A percentile compares a stretch with the other conserved stretches of the same genome.
Evolutionary conservation across 108 stramenopile species (phyloP).

Genomic region (Chaetoceros muelleri): DNA sequence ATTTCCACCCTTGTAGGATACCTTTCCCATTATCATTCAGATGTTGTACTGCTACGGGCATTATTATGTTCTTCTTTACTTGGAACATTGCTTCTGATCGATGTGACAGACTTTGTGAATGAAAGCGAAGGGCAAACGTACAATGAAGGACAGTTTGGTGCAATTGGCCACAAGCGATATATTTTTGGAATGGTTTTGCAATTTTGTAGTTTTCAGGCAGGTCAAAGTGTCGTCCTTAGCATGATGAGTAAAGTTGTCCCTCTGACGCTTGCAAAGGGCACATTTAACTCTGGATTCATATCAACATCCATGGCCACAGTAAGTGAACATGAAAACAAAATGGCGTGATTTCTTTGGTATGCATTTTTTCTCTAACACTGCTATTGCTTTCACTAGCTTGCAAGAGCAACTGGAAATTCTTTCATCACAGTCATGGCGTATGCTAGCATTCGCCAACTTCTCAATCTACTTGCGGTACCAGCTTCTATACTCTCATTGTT

Average conservation of each 20-base stretch:
- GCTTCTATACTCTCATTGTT: not conserved
- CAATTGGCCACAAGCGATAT: slow-evolving; percentile 43
- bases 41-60: slow-evolving; percentile 41
- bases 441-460: slow-evolving; percentile 40
- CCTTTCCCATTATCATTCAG: slow-evolving; percentile 41
- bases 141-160: slow-evolving; percentile 35
- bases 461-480: slow-evolving; percentile 50
- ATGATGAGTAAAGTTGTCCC: slow-evolving; percentile 79
- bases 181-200: slow-evolving; percentile 51
- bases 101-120: slow-evolving; percentile 39
- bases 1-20: slow-evolving; percentile 61
- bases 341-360: too few relatives aligned
- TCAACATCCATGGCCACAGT: slow-evolving; percentile 59
- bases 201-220: slow-evolving; percentile 51
- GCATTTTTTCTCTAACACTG: too few relatives aligned
- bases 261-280: slow-evolving; percentile 75
- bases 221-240: slow-evolving; percentile 78
- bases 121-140: slow-evolving; percentile 15
- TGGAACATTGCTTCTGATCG: slow-evolving; percentile 52
- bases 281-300: slow-evolving; percentile 74
- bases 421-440: slow-evolving; percentile 54
- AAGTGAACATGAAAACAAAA: too few relatives aligned
- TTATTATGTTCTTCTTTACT: slow-evolving; percentile 30
- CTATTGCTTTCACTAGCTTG: too few relatives aligned
- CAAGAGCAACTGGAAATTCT: slow-evolving; percentile 43